Conservation (phyloP, 148 eudicot species). For the Arctostaphylos glauca region DNA sequence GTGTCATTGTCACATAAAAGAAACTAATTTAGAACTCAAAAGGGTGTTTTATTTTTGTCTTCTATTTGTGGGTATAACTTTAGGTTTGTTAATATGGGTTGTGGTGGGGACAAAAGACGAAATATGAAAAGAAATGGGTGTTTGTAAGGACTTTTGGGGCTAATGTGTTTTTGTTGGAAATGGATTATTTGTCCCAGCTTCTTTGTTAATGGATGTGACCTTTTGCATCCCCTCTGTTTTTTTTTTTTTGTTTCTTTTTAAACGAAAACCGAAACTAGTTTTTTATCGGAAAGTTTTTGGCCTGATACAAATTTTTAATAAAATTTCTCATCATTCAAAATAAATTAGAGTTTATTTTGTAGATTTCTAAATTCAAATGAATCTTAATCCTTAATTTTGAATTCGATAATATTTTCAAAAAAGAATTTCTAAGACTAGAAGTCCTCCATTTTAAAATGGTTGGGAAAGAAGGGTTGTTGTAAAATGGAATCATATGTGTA, state of each 20-base stretch:
- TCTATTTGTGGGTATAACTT: neutral
- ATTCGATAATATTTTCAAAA: no score
- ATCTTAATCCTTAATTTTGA: no score
- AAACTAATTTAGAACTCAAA: neutral
- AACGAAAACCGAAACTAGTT: neutral
- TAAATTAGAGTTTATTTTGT: no score
- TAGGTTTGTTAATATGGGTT: neutral
- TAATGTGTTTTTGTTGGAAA: conserved; percentile 18
- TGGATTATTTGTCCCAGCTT: conserved; percentile 23
- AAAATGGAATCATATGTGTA: neutral
- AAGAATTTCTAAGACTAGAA: no score
- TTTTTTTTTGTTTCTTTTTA: conserved; percentile 14
- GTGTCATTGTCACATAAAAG: neutral
- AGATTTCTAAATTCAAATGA: no score
- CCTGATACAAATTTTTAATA: no score
- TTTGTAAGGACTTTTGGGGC: neutral
- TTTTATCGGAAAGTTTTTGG: neutral
- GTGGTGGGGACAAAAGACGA: neutral
- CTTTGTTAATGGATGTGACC: conserved; percentile 31
- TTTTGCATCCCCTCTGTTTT: neutral
- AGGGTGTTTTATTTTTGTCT: neutral
- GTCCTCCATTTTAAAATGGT: no score
- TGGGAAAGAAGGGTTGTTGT: neutral
- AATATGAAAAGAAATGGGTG: conserved; percentile 5
- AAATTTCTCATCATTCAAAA: no score